These are phyloP conservation scores for Eimeria falciformis DNA, from an alignment of 169 alveolate species.

Conservation along the genomic window DNA sequence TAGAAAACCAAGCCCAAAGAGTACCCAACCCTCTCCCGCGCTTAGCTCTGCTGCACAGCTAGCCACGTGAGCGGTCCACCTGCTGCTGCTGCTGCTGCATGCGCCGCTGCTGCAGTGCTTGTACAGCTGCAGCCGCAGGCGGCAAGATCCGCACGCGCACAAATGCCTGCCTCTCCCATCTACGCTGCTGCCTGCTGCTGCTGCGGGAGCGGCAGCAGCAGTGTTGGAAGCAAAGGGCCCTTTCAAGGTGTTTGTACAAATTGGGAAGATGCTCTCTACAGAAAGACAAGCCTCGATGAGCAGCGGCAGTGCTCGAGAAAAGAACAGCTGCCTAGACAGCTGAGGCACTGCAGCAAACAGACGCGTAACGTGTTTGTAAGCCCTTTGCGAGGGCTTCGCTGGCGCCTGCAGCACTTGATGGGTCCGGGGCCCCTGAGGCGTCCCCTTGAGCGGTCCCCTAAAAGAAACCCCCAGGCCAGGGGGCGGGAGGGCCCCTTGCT, in stretches of 20 bases:
- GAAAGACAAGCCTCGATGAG: neutral
- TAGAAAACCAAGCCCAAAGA: conserved; percentile 34
- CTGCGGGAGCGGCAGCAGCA: neutral
- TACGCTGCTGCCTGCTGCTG: neutral
- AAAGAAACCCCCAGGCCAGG: neutral
- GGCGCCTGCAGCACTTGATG: neutral
- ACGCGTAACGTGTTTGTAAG: neutral
- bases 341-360: conserved; percentile 26
- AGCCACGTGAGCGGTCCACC: neutral
- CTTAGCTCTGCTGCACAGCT: conserved; percentile 37
- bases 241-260: neutral
- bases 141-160: conserved; percentile 26
- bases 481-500: neutral
- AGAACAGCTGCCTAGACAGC: neutral
- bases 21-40: conserved; percentile 64
- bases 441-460: neutral
- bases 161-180: neutral
- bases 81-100: conserved; percentile 3
- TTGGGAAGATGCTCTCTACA: neutral
- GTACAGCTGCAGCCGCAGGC: conserved; percentile 23
- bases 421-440: neutral
- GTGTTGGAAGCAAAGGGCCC: neutral
- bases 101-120: conserved; percentile 34
- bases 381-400: neutral
- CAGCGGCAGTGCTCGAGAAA: neutral